Evolutionary conservation across 2,329 filamentous ascomycete species (phyloP).

Genomic region (Aureobasidium vineae): DNA sequence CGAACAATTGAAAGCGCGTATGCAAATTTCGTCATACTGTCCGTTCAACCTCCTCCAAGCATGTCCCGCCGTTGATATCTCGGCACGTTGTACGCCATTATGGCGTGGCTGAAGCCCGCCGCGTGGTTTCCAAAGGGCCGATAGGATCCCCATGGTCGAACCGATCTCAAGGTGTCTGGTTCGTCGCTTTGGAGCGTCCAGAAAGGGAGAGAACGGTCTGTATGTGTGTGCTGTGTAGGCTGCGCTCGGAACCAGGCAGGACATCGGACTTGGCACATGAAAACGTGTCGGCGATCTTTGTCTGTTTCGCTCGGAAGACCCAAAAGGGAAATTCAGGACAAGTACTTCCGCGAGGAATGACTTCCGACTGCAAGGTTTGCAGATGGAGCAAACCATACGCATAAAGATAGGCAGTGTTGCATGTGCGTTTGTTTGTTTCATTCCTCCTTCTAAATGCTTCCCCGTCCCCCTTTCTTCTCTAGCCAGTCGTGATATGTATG

Average conservation of each 20-base stretch:
- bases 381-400: background rate
- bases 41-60: background rate
- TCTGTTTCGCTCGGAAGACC: constrained; percentile 9
- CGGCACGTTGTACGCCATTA: constrained; percentile 8
- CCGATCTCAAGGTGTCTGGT: background rate
- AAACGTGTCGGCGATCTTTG: background rate
- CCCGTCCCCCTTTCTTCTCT: background rate
- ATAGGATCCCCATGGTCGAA: constrained; percentile 14
- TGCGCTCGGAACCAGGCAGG: background rate
- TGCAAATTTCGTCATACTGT: background rate
- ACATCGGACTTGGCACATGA: background rate
- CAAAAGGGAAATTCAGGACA: background rate
- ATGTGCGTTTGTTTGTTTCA: constrained; percentile 5
- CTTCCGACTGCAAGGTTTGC: background rate
- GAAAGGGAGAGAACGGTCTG: background rate
- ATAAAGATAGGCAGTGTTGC: background rate
- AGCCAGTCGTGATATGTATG: constrained; percentile 1
- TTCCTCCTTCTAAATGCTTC: background rate
- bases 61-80: constrained; percentile 15
- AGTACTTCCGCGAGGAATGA: constrained; percentile 1
- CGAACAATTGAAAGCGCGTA: background rate
- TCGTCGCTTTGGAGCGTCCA: background rate
- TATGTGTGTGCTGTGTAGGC: background rate
- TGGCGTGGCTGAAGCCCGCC: background rate
- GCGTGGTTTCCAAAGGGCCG: constrained; percentile 10